Conservation (phyloP, 139 green algal genomes). For the Prasinococcaceae sp. region DNA sequence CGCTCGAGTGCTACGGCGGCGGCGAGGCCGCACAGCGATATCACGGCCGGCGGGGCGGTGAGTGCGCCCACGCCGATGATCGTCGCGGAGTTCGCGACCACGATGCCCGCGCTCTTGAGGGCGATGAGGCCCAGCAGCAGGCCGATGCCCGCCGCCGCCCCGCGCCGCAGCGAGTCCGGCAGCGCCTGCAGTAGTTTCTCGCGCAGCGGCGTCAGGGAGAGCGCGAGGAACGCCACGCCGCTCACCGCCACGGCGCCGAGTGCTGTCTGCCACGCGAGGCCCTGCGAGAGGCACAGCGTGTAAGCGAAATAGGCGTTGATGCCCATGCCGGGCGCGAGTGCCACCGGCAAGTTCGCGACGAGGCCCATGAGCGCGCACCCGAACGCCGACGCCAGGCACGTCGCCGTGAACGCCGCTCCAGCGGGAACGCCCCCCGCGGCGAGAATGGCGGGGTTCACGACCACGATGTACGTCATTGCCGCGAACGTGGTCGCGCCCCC, state of each 20-base stretch:
- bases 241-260: neutral
- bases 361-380: conserved; percentile 52
- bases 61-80: neutral
- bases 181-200: neutral
- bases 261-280: conserved; percentile 1
- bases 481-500: conserved; percentile 17
- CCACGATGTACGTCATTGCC: conserved; percentile 56
- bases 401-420: conserved; percentile 49
- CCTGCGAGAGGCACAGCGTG: conserved; percentile 1
- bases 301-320: conserved; percentile 52
- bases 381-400: conserved; percentile 32
- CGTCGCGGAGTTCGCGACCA: conserved; percentile 4
- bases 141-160: neutral
- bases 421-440: conserved; percentile 26
- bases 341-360: conserved; percentile 52
- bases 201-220: neutral
- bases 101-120: neutral
- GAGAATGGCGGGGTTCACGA: conserved; percentile 51
- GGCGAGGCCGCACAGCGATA: neutral
- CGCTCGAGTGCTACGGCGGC: neutral
- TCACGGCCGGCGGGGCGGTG: neutral
- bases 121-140: conserved; percentile 1
- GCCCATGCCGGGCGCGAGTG: conserved; percentile 52
- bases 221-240: neutral
- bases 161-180: neutral